Conservation (phyloP, 768 basidiomycete species). For the Daedaleopsis nitida region DNA sequence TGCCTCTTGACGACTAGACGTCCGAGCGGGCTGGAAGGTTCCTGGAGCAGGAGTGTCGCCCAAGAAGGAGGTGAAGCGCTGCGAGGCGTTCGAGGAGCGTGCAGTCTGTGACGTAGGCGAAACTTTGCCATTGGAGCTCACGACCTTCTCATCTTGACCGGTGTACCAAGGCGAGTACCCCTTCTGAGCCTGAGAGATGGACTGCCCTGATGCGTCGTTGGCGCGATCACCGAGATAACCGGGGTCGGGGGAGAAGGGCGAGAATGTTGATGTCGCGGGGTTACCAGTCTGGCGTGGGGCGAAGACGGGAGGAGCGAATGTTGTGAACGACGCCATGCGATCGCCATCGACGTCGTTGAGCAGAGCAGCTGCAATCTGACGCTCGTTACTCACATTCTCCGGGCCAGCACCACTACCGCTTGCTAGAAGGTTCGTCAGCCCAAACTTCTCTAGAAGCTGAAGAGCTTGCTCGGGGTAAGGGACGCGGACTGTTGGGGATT, state of each 20-base stretch:
- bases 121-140: slow-evolving; percentile 36
- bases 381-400: slow-evolving; percentile 23
- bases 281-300: slow-evolving; percentile 17
- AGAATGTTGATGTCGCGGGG: slow-evolving; percentile 42
- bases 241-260: slow-evolving; percentile 81
- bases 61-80: slow-evolving; percentile 45
- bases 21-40: slow-evolving; percentile 29
- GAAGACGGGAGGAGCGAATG: slow-evolving; percentile 22
- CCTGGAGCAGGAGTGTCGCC: neutral
- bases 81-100: slow-evolving; percentile 47
- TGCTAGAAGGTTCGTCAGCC: slow-evolving; percentile 28
- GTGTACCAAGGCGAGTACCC: slow-evolving; percentile 54
- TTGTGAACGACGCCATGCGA: slow-evolving; percentile 20
- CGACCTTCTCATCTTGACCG: slow-evolving; percentile 42
- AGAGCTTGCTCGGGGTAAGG: slow-evolving; percentile 36
- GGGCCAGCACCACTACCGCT: slow-evolving; percentile 15
- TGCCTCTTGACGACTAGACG: slow-evolving; percentile 43
- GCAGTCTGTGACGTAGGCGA: slow-evolving; percentile 41
- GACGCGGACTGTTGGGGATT: slow-evolving; percentile 13
- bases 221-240: slow-evolving; percentile 43
- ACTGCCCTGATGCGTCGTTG: slow-evolving; percentile 43
- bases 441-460: slow-evolving; percentile 36
- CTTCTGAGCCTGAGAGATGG: slow-evolving; percentile 50
- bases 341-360: slow-evolving; percentile 22
- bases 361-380: slow-evolving; percentile 23